Percentiles rank a stretch among this genome's conserved stretches.
Evolutionary conservation across 257 asterid species (phyloP).

Genomic region (Nicotiana tomentosiformis): DNA sequence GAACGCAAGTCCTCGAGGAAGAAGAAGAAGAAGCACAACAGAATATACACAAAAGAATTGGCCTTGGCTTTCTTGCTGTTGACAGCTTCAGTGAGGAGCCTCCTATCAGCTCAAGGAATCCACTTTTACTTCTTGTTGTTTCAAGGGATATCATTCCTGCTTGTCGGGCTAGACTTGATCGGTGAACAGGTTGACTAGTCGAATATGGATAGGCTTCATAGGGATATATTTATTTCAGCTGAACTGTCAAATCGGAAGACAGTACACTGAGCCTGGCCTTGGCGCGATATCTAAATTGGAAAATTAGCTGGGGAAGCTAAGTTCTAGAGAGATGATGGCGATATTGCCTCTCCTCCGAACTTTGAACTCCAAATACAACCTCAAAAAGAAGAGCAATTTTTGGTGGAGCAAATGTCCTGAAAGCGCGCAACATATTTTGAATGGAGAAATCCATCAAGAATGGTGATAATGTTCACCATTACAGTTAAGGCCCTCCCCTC

Average conservation of each 20-base stretch:
- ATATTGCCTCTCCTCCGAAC: background rate
- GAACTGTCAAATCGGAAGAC: background rate
- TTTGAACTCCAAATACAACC: background rate
- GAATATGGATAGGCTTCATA: background rate
- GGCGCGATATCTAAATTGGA: background rate
- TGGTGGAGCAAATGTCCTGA: background rate
- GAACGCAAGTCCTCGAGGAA: constrained; percentile 30
- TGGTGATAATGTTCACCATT: constrained; percentile 22
- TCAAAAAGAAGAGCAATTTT: background rate
- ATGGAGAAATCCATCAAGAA: background rate
- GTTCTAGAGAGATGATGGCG: background rate
- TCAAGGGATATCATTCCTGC: constrained; percentile 84
- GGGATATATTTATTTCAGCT: background rate
- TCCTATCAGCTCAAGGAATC: constrained; percentile 89
- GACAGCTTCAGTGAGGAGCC: constrained; percentile 77
- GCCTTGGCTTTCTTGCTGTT: constrained; percentile 69
- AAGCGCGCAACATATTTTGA: background rate
- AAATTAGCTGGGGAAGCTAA: background rate
- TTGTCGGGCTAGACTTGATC: constrained; percentile 84
- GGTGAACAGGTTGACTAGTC: constrained; percentile 70
- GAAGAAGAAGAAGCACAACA: constrained; percentile 58
- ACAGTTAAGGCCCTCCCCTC: background rate
- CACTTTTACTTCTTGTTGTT: constrained; percentile 90
- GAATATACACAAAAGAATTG: constrained; percentile 75
- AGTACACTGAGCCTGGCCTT: background rate